A percentile compares a stretch with the other conserved stretches of the same genome.
Conservation (phyloP, 805 yeast species). For the Barnettozyma populi region DNA sequence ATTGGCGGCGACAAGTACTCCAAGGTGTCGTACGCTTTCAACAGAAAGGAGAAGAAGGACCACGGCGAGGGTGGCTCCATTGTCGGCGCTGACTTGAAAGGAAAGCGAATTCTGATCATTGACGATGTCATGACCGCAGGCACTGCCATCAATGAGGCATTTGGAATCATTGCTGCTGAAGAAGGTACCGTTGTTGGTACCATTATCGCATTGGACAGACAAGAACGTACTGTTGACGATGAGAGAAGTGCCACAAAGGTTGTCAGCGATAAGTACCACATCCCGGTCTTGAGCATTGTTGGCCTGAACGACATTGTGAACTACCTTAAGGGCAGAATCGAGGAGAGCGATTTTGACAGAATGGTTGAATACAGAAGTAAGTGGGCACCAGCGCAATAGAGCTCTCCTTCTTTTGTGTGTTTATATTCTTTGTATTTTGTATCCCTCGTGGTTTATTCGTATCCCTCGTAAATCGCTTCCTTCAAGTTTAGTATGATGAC, state of each 20-base stretch:
- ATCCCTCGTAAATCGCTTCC: too few relatives aligned
- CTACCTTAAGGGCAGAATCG: conserved; percentile 53
- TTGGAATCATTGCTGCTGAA: conserved; percentile 63
- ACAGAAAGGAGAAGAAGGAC: conserved; percentile 93
- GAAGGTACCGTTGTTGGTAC: conserved; percentile 77
- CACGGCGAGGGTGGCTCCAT: conserved; percentile 98
- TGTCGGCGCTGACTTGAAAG: conserved; percentile 75
- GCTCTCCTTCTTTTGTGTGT: neutral
- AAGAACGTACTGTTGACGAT: conserved; percentile 72
- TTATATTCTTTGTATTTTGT: neutral
- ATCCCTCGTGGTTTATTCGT: too few relatives aligned
- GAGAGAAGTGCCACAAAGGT: conserved; percentile 74
- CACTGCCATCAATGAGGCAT: conserved; percentile 94
- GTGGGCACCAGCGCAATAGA: conserved; percentile 25
- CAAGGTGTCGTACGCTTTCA: conserved; percentile 81
- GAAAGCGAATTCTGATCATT: conserved; percentile 73
- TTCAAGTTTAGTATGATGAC: too few relatives aligned
- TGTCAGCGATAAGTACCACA: conserved; percentile 62
- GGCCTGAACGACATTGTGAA: conserved; percentile 67
- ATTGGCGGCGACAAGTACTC: conserved; percentile 75
- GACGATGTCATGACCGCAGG: conserved; percentile 99
- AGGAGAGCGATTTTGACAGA: conserved; percentile 41
- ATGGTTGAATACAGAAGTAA: conserved; percentile 51
- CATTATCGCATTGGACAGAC: conserved; percentile 91
- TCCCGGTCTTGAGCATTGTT: conserved; percentile 83